phyloP scores from a whole-genome alignment of 2,329 filamentous ascomycete species.

The Trichoderma sp. region DNA sequence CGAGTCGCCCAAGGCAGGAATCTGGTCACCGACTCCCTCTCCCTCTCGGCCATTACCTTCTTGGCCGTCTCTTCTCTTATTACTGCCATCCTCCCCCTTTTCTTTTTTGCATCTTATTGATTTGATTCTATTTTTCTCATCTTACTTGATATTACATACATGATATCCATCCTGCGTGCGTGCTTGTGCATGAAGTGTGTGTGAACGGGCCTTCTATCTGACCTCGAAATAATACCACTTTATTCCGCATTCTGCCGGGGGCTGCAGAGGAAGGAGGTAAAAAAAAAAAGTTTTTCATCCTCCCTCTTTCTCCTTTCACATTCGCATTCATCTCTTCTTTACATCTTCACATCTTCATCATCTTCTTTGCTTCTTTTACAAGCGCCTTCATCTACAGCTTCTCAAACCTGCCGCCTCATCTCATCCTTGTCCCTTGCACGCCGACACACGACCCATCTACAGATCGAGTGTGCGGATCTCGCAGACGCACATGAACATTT shows the following conservation, averaged over 20 bases:
- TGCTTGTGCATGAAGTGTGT: neutral
- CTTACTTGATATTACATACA: neutral
- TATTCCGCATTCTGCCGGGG: slow-evolving; percentile 24
- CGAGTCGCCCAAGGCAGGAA: slow-evolving; percentile 4
- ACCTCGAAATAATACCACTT: slow-evolving; percentile 23
- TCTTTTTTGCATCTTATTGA: neutral
- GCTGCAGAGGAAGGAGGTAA: neutral
- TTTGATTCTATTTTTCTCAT: neutral
- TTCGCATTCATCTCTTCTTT: neutral
- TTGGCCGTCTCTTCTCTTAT: neutral
- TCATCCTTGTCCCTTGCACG: neutral
- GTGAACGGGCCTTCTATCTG: slow-evolving; percentile 24
- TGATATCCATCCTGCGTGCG: neutral
- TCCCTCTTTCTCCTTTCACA: neutral
- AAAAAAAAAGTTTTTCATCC: neutral
- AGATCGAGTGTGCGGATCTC: neutral
- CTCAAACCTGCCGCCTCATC: neutral
- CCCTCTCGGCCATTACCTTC: neutral
- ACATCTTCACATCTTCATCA: neutral
- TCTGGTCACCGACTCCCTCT: neutral
- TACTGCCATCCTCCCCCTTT: neutral
- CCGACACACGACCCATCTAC: neutral
- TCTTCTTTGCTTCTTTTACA: neutral
- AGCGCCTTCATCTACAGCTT: neutral
- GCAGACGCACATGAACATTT: slow-evolving; percentile 12